Percentiles rank a stretch among this genome's conserved stretches.
Conservation (phyloP, 768 basidiomycete genomes). For the Lactarius trivialis region DNA sequence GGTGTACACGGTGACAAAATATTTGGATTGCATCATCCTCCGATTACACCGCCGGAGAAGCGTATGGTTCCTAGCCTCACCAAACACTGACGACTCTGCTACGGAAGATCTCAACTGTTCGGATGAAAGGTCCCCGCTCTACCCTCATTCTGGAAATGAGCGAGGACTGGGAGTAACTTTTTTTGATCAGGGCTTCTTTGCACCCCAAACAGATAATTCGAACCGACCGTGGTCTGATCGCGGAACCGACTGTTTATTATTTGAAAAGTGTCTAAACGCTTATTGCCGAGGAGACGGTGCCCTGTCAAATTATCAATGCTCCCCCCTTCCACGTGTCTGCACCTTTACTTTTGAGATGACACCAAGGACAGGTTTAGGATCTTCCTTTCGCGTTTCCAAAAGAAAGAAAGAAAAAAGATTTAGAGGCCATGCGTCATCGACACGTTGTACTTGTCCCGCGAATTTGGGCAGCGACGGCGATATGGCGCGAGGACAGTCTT, state of each 20-base stretch:
- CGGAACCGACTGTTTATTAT: slow-evolving; percentile 15
- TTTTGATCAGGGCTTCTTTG: slow-evolving; percentile 1
- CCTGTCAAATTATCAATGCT: background rate
- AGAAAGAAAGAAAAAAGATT: background rate
- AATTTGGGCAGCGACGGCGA: slow-evolving; percentile 12
- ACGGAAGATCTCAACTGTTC: slow-evolving; percentile 19
- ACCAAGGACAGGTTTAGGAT: slow-evolving; percentile 4
- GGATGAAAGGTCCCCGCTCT: slow-evolving; percentile 14
- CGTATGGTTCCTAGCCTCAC: slow-evolving; percentile 10
- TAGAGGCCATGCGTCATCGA: slow-evolving; percentile 4
- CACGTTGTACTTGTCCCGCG: slow-evolving; percentile 14
- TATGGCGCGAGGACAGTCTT: slow-evolving; percentile 16
- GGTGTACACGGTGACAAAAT: slow-evolving; percentile 4
- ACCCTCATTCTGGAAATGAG: slow-evolving; percentile 10
- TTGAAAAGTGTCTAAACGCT: slow-evolving; percentile 21
- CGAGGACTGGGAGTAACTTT: background rate
- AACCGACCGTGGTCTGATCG: slow-evolving; percentile 18
- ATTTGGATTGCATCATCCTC: slow-evolving; percentile 13
- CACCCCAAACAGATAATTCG: slow-evolving; percentile 5
- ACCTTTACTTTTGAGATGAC: slow-evolving; percentile 1
- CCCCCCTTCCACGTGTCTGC: slow-evolving; percentile 10
- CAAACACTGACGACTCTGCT: slow-evolving; percentile 14
- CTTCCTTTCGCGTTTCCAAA: slow-evolving; percentile 9
- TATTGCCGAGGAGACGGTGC: slow-evolving; percentile 15
- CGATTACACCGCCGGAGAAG: slow-evolving; percentile 14